These are phyloP conservation scores for Eucalyptus urophylla DNA, from an alignment of 345 rosid species.

Conservation along the genomic window DNA sequence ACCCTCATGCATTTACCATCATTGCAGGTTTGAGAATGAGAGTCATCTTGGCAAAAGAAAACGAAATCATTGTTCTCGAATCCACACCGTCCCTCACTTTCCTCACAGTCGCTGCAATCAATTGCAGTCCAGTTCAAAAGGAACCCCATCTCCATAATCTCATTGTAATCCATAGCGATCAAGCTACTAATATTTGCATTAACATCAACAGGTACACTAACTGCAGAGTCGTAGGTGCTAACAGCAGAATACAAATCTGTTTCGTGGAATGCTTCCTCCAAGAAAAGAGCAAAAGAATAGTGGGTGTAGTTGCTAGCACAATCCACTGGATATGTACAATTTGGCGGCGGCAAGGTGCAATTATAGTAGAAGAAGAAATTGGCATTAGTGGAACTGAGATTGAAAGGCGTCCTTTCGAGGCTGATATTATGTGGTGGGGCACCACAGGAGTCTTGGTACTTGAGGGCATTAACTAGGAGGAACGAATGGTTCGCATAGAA, in stretches of 20 bases:
- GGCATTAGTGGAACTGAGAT: neutral
- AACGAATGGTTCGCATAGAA: too few species aligned
- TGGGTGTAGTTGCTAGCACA: conserved; percentile 13
- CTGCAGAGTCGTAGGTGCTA: conserved; percentile 8
- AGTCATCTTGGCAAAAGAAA: too few species aligned
- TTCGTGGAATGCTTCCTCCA: neutral
- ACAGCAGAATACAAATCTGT: neutral
- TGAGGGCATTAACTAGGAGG: too few species aligned
- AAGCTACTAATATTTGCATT: neutral
- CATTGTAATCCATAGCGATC: conserved; percentile 1
- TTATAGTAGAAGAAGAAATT: conserved; percentile 13
- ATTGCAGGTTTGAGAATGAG: too few species aligned
- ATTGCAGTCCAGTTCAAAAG: too few species aligned
- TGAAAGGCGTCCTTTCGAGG: conserved; percentile 18
- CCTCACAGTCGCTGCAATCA: too few species aligned
- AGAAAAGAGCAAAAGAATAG: conserved; percentile 23
- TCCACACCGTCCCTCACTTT: too few species aligned
- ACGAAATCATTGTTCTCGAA: too few species aligned
- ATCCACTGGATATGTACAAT: neutral
- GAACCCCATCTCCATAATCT: conserved; percentile 20
- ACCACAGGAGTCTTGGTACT: too few species aligned
- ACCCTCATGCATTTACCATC: too few species aligned
- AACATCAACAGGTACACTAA: conserved; percentile 9
- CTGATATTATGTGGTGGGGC: neutral
- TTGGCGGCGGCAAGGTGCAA: neutral